Conservation (phyloP, 768 basidiomycete genomes). For the Calocybe gangraenosa region DNA sequence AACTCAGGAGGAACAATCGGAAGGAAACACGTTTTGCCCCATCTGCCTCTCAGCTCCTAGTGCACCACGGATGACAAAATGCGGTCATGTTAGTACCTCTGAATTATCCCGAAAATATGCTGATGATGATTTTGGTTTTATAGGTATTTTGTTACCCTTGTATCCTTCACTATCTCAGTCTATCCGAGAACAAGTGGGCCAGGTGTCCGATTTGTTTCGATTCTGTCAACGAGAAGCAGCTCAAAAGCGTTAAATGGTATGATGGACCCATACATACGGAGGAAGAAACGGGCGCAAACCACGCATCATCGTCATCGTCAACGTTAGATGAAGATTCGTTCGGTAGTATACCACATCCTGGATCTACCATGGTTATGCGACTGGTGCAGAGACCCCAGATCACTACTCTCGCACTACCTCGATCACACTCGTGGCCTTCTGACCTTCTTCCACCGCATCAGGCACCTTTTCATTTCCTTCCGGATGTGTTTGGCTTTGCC, state of each 20-base stretch:
- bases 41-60: constrained; percentile 92
- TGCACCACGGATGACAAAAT: constrained; percentile 93
- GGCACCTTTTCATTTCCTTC: constrained; percentile 94
- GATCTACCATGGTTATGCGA: constrained; percentile 73
- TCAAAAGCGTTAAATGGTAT: constrained; percentile 92
- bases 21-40: constrained; percentile 77
- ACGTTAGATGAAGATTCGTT: constrained; percentile 30
- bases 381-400: constrained; percentile 92
- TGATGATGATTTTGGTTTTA: constrained; percentile 3
- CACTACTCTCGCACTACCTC: constrained; percentile 90
- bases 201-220: constrained; percentile 97
- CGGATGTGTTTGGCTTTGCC: constrained; percentile 81
- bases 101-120: constrained; percentile 9
- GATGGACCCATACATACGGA: constrained; percentile 41
- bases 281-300: constrained; percentile 26
- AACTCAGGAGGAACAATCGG: constrained; percentile 39
- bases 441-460: constrained; percentile 88
- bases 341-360: constrained; percentile 41
- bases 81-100: constrained; percentile 80
- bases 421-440: constrained; percentile 91
- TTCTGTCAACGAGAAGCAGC: constrained; percentile 82
- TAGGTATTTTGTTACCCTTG: constrained; percentile 95
- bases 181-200: constrained; percentile 85
- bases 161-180: constrained; percentile 85
- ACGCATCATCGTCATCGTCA: constrained; percentile 45